Base-by-base conservation (phyloP, 176 grass and related monocot genomes). In the Musa itinerans region DNA sequence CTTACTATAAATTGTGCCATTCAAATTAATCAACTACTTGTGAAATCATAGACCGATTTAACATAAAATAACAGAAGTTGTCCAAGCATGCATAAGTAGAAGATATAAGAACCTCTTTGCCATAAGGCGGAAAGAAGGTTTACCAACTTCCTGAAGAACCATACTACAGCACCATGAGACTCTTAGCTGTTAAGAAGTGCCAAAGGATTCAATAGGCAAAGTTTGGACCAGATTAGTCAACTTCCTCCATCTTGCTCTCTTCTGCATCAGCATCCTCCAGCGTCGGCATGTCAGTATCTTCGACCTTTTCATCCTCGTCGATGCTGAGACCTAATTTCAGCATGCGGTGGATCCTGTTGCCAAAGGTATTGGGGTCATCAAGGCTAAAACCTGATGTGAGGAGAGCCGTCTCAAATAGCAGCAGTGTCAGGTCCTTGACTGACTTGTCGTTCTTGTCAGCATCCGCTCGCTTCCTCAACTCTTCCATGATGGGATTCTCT, bases 221-320 rank as follows among this genome's bases (percentile, higher is more conserved):
- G 34, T 43, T 43, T 43, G 34, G 34, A 43, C 34, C 14, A 69
- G 25, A 9, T 69, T 50, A 69, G 14, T 69, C 67, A 8, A 69
- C 67, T 27, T 69, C 67, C 67, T 69, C 67, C 67, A 69, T 69
- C 67, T 69, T 69, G 67, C 67, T 69, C 26, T 43, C 67, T 43
- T 69, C 67, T 43, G 29, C 26, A 29, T 69, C 67, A 48, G 67
- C 29, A 17, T 69, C 67, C 4, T 69, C 67, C 2, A 3, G 14
- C 1, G 67, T 16, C 12, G 67, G 67, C 67, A 69, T 69, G 5
- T 50, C 67, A 20, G 67, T 50, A 8, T 69, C 67, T 19, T 69
- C 67, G 0, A 48, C 67, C 1, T 27, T 69, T 13, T 69, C 67
- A 48, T 69, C 67, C 8, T 69, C 67, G 19, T 69, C 67, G 19